Evolutionary conservation across 441 rosid species (phyloP).

Genomic region (Flueggea neowawraea): DNA sequence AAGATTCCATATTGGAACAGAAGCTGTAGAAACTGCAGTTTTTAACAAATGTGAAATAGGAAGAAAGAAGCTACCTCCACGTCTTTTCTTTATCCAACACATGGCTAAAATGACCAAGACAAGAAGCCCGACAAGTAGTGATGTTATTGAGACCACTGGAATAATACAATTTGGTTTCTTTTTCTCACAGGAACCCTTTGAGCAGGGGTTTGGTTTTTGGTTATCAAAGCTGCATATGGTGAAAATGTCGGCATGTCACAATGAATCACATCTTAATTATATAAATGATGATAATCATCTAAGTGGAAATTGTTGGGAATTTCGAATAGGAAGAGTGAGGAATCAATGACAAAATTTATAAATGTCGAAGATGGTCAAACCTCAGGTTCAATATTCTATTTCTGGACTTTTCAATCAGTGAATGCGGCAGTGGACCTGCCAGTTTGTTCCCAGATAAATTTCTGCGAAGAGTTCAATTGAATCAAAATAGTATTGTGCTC

Average conservation of each 20-base stretch:
- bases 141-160: not conserved
- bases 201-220: not conserved
- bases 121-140: not conserved
- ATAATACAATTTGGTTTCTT: not conserved
- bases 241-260: too few relatives aligned
- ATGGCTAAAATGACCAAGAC: not conserved
- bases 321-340: too few relatives aligned
- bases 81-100: not conserved
- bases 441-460: slow-evolving; percentile 17
- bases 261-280: too few relatives aligned
- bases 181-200: too few relatives aligned
- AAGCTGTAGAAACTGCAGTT: too few relatives aligned
- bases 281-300: too few relatives aligned
- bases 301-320: too few relatives aligned
- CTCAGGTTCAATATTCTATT: slow-evolving; percentile 12
- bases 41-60: too few relatives aligned
- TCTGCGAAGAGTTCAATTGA: not conserved
- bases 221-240: not conserved
- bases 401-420: slow-evolving; percentile 8
- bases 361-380: slow-evolving; percentile 5
- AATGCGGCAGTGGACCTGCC: slow-evolving; percentile 12
- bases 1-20: too few relatives aligned
- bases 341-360: not conserved
- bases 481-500: too few relatives aligned
- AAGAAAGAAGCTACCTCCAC: too few relatives aligned